Evolutionary conservation across 2,329 filamentous ascomycete species (phyloP).

Genomic region (Colletotrichum sp.): DNA sequence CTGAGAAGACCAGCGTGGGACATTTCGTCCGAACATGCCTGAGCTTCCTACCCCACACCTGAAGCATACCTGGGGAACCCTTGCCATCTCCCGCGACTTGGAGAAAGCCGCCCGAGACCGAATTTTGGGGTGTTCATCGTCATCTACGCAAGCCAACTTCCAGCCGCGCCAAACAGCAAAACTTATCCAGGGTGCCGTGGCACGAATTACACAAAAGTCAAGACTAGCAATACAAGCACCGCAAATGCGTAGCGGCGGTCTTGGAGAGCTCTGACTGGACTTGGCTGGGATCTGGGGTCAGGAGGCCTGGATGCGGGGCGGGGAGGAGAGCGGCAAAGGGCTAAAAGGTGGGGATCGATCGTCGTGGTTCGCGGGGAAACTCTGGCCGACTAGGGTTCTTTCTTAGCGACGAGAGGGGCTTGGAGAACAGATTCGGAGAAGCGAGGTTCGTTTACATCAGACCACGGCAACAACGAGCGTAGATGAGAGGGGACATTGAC

Average conservation of each 20-base stretch:
- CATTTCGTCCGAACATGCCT: background rate
- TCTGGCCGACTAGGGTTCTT: background rate
- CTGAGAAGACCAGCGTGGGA: background rate
- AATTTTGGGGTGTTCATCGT: background rate
- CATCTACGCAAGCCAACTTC: background rate
- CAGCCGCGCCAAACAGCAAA: background rate
- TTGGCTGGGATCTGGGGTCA: background rate
- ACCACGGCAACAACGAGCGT: background rate
- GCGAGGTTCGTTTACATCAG: background rate
- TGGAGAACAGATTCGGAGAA: background rate
- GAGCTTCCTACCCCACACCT: background rate
- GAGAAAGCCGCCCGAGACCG: background rate
- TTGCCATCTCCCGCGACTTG: background rate
- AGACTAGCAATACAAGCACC: background rate
- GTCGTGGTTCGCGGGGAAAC: conserved; percentile 20
- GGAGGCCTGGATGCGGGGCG: background rate
- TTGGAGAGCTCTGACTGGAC: conserved; percentile 4
- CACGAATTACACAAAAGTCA: background rate
- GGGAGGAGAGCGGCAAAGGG: background rate
- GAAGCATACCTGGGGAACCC: background rate
- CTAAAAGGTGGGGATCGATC: background rate
- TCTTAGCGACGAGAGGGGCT: background rate
- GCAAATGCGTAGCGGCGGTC: conserved; percentile 7
- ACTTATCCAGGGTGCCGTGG: background rate
- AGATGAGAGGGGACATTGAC: background rate